Conservation (phyloP, 345 rosid genomes). For the Citrus medica region DNA sequence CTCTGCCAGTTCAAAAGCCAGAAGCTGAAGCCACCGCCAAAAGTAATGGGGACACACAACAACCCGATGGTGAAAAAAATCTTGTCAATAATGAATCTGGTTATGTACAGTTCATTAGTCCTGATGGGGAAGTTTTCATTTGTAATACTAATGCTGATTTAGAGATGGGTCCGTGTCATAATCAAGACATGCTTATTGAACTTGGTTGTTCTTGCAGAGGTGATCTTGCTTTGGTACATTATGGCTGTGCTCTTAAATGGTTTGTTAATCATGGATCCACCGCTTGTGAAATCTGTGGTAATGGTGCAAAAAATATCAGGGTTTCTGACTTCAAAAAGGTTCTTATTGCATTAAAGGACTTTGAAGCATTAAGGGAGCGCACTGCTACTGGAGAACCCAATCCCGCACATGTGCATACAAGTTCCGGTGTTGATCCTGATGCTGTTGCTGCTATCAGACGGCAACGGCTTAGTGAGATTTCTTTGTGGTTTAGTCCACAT, state of each 20-base stretch:
- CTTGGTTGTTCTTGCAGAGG: slow-evolving; percentile 95
- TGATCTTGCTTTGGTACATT: slow-evolving; percentile 88
- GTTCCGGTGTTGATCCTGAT: slow-evolving; percentile 65
- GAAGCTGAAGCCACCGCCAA: slow-evolving; percentile 8
- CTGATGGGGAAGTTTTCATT: slow-evolving; percentile 76
- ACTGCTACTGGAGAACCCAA: slow-evolving; percentile 63
- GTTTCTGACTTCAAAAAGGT: slow-evolving; percentile 61
- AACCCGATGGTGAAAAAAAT: slow-evolving; percentile 28
- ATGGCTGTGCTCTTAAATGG: slow-evolving; percentile 96
- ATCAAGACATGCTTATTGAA: slow-evolving; percentile 55
- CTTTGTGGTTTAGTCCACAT: slow-evolving; percentile 77
- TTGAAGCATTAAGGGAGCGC: slow-evolving; percentile 67
- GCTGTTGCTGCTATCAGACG: slow-evolving; percentile 76
- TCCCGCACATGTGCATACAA: slow-evolving; percentile 37
- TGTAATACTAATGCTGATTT: slow-evolving; percentile 55
- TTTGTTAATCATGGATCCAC: slow-evolving; percentile 95
- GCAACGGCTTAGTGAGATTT: slow-evolving; percentile 82
- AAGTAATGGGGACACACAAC: slow-evolving; percentile 35
- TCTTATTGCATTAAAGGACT: slow-evolving; percentile 66
- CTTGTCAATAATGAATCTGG: slow-evolving; percentile 36
- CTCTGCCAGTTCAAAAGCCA: slow-evolving; percentile 41
- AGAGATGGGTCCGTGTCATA: slow-evolving; percentile 61
- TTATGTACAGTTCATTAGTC: slow-evolving; percentile 61
- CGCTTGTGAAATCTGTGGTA: slow-evolving; percentile 85
- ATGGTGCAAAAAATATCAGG: slow-evolving; percentile 57